phyloP scores from a whole-genome alignment of 805 yeast species.

The Metschnikowia lochheadii region DNA sequence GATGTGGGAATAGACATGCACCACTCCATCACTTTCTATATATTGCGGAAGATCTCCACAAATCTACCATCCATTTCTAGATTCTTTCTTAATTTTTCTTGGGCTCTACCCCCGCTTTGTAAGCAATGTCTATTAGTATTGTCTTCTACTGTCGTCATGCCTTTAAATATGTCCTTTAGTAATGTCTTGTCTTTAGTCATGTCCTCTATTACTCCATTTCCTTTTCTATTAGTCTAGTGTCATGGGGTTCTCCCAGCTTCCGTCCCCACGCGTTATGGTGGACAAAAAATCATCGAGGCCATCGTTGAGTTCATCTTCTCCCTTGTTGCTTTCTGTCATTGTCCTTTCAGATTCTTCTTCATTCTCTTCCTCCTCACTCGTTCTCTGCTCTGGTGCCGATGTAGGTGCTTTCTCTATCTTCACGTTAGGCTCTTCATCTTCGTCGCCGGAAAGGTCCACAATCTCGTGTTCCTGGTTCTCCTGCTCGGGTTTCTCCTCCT shows the following conservation, averaged over 20 bases:
- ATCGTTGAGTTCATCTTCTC: conserved; percentile 21
- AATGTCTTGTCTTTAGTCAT: too few species aligned
- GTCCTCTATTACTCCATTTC: too few species aligned
- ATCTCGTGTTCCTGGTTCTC: conserved; percentile 19
- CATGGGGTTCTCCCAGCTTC: conserved; percentile 40
- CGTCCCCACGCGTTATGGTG: conserved; percentile 23
- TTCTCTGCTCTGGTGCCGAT: background rate
- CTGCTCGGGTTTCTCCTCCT: conserved; percentile 18
- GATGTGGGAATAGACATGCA: background rate
- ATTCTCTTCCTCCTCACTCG: background rate
- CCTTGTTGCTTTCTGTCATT: background rate
- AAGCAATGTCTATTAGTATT: too few species aligned
- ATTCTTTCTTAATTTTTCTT: too few species aligned
- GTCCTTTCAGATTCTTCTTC: background rate
- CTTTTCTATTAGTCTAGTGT: conserved; percentile 25
- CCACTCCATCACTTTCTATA: background rate
- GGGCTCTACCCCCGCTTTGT: too few species aligned
- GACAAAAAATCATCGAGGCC: conserved; percentile 29
- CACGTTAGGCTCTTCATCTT: conserved; percentile 15
- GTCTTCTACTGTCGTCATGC: too few species aligned
- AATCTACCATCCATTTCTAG: too few species aligned
- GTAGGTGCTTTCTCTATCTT: conserved; percentile 6
- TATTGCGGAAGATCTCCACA: too few species aligned
- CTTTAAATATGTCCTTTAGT: too few species aligned
- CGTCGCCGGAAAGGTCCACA: conserved; percentile 32